Percentiles rank a stretch among this genome's conserved stretches.
These are phyloP conservation scores for Cordyceps pruinosa DNA, from an alignment of 2,329 filamentous ascomycete species.

Conservation along the genomic window DNA sequence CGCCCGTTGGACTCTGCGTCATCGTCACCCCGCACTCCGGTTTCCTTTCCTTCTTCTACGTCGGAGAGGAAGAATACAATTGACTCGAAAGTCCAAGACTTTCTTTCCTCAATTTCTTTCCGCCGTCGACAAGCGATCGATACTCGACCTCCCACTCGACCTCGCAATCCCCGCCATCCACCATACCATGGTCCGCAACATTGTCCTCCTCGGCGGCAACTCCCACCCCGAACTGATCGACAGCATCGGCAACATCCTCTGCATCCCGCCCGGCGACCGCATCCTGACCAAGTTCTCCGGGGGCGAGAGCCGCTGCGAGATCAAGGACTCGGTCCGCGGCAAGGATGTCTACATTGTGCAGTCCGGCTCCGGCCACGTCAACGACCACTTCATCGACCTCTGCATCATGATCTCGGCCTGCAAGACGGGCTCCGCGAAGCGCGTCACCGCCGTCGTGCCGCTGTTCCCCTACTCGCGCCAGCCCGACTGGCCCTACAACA, in stretches of 20 bases:
- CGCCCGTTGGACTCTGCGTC: background rate
- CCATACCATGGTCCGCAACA: conserved; percentile 83
- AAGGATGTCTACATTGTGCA: conserved; percentile 99
- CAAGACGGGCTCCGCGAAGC: conserved; percentile 85
- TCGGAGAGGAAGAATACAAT: background rate
- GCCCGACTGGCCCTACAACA: conserved; percentile 95
- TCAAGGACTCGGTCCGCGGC: conserved; percentile 89
- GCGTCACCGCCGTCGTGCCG: conserved; percentile 88
- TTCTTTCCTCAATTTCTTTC: background rate
- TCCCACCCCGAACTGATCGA: conserved; percentile 86
- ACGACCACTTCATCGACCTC: conserved; percentile 93
- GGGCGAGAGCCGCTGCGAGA: conserved; percentile 91
- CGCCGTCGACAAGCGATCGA: background rate
- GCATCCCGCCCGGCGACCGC: conserved; percentile 77
- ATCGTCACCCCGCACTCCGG: background rate
- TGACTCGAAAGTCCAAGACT: background rate
- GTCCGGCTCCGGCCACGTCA: conserved; percentile 84
- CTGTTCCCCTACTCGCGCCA: conserved; percentile 96
- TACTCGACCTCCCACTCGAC: background rate
- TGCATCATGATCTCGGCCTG: conserved; percentile 98
- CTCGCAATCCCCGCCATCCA: conserved; percentile 13
- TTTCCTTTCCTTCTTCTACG: conserved; percentile 3
- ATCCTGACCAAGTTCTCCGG: conserved; percentile 89
- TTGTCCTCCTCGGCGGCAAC: conserved; percentile 87
- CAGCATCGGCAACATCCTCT: conserved; percentile 80